Evolutionary conservation across 495 filamentous ascomycete genomes (phyloP), one percentile per base, ranked within the genome.

Genomic region (Jackrogersella minutella): DNA sequence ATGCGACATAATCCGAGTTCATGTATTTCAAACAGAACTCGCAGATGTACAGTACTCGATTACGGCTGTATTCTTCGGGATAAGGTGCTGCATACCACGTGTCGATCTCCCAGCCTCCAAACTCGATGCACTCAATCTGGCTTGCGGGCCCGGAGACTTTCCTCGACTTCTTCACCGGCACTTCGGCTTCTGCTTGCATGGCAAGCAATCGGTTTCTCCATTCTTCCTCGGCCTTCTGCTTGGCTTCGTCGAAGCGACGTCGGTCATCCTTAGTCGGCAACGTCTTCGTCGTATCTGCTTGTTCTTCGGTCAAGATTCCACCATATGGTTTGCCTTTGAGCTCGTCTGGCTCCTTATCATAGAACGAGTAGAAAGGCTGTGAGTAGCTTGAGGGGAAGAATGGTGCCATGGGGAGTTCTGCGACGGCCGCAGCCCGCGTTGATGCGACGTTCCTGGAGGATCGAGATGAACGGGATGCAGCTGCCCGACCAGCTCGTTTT

Each of bases 31-130:
- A 82, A 74, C 95, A 99, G 76, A 97, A 99, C 74, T 99, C 96
- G 81, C 95, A 99, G 66, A 99, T 97, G 77, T 96, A 97, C 13
- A 99, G 87, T 16, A 97, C 90, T 31, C 89, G 88, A 72, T 98
- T 97, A 67, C 92, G 88, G 70, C 93, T 97, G 79, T 98, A 99
- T 77, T 99, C 95, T 75, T 97, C 95, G 0, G 95, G 95, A 72
- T 99, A 99, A 16, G 95, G 95, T 22, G 95, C 94, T n/a, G 96
- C 93, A 77, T 99, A 97, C 95, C 95, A 98, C 19, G 93, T 98
- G 76, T 99, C 96, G 69, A 99, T 98, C 73, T 98, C 94, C 78
- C 90, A 95, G 37, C 91, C 91, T 24, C 96, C 95, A 78, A 99
- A 98, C 61, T 96, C 93, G 80, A 99, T 97, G 78, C 93, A 97